Evolutionary conservation across 139 green algal species (phyloP).

Genomic region (Pedinophyceae sp.): DNA sequence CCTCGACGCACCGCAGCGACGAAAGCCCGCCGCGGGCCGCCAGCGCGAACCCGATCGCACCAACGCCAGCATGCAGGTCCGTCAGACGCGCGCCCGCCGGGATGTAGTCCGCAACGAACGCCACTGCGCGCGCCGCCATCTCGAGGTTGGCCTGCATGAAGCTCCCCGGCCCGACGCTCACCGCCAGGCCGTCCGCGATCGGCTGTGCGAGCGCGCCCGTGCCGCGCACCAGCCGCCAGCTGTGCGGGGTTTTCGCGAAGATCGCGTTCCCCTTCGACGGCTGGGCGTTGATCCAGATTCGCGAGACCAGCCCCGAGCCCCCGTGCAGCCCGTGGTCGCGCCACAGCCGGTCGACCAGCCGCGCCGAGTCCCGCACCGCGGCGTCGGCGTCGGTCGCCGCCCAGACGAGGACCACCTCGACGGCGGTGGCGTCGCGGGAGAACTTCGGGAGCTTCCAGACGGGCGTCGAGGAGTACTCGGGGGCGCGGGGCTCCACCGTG

Average conservation of each 20-base stretch:
- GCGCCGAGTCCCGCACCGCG: not conserved
- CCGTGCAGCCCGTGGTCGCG: not conserved
- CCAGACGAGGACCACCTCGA: slow-evolving; percentile 37
- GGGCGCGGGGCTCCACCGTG: slow-evolving; percentile 17
- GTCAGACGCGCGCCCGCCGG: slow-evolving; percentile 15
- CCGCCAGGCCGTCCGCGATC: slow-evolving; percentile 34
- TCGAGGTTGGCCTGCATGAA: slow-evolving; percentile 52
- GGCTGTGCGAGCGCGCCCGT: slow-evolving; percentile 22
- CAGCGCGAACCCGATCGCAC: slow-evolving; percentile 54
- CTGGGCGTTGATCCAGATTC: slow-evolving; percentile 53
- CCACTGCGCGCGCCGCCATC: slow-evolving; percentile 30
- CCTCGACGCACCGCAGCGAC: slow-evolving; percentile 36
- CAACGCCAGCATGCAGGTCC: slow-evolving; percentile 59
- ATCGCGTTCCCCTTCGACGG: slow-evolving; percentile 29
- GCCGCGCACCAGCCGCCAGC: slow-evolving; percentile 25
- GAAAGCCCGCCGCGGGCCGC: slow-evolving; percentile 9
- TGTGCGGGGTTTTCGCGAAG: slow-evolving; percentile 15
- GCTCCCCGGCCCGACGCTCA: slow-evolving; percentile 35
- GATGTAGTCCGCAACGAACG: slow-evolving; percentile 19
- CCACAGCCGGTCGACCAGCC: slow-evolving; percentile 1
- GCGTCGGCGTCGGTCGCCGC: not conserved
- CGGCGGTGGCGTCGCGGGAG: not conserved
- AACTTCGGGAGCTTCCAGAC: slow-evolving; percentile 13
- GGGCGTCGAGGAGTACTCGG: not conserved
- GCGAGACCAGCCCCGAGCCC: slow-evolving; percentile 34